These are phyloP conservation scores for Phytophthora podocarpi DNA, from an alignment of 352 stramenopile genomes.

Conservation along the genomic window DNA sequence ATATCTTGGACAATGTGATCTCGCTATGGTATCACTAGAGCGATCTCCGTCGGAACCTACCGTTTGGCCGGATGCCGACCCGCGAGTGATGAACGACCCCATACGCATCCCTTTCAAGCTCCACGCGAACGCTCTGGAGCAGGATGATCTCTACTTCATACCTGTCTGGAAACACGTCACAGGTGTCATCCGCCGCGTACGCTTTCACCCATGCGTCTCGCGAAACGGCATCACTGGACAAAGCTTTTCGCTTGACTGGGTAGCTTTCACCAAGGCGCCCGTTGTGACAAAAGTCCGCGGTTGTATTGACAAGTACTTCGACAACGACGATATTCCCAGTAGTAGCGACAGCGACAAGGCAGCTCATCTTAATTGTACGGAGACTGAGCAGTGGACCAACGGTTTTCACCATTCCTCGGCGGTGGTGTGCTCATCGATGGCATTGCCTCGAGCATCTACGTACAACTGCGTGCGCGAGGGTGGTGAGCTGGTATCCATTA, in stretches of 20 bases:
- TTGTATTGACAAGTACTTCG: conserved; percentile 80
- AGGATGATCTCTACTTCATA: conserved; percentile 66
- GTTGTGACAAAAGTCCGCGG: conserved; percentile 77
- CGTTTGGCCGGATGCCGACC: conserved; percentile 38
- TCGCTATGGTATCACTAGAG: conserved; percentile 60
- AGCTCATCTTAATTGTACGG: conserved; percentile 53
- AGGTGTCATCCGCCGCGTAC: conserved; percentile 61
- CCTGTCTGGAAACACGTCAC: conserved; percentile 66
- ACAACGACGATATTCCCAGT: conserved; percentile 15
- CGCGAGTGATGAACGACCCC: conserved; percentile 47
- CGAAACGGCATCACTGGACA: conserved; percentile 43
- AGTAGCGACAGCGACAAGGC: conserved; percentile 10
- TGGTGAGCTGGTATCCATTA: conserved; percentile 61
- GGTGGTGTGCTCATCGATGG: conserved; percentile 52
- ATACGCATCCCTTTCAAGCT: conserved; percentile 64
- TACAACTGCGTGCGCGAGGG: conserved; percentile 75
- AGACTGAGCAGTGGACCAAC: conserved; percentile 49
- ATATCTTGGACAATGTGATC: conserved; percentile 60
- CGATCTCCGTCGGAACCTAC: conserved; percentile 34
- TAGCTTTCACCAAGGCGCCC: conserved; percentile 72
- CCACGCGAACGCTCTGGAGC: conserved; percentile 16
- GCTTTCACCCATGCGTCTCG: conserved; percentile 61
- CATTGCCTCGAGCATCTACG: conserved; percentile 58
- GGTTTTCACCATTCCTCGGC: conserved; percentile 44
- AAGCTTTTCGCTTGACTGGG: conserved; percentile 74